Conservation (phyloP, 495 filamentous ascomycete species). For the Talaromyces adpressus region DNA sequence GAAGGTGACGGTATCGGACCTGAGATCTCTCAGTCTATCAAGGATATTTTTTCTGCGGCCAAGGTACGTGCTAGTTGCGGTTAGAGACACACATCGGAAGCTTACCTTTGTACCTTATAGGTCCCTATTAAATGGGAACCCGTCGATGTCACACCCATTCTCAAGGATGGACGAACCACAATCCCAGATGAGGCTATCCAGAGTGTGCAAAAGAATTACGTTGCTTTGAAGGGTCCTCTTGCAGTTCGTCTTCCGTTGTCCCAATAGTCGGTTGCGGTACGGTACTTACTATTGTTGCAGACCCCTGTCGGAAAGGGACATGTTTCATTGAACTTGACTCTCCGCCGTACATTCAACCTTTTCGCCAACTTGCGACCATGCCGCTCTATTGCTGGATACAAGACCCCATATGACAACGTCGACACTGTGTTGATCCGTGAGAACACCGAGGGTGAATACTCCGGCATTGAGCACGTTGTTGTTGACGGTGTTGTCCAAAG, state of each 20-base stretch:
- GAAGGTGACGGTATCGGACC: constrained; percentile 98
- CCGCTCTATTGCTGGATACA: constrained; percentile 92
- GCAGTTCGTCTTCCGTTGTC: constrained; percentile 55
- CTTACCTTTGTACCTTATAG: constrained; percentile 44
- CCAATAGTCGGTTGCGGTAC: background rate
- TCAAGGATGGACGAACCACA: constrained; percentile 88
- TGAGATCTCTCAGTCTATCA: constrained; percentile 94
- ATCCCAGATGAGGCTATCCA: constrained; percentile 87
- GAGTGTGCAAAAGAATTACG: constrained; percentile 85
- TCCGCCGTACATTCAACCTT: constrained; percentile 98
- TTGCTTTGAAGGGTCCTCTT: constrained; percentile 94
- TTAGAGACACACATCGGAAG: constrained; percentile 9
- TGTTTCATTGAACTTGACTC: constrained; percentile 96
- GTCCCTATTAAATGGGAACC: constrained; percentile 94
- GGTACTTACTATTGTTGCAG: constrained; percentile 33
- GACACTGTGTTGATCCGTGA: constrained; percentile 97
- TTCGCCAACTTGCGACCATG: constrained; percentile 98
- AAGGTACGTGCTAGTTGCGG: constrained; percentile 49
- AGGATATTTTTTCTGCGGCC: constrained; percentile 94
- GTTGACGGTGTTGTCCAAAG: constrained; percentile 96
- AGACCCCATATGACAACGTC: constrained; percentile 97
- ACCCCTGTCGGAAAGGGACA: constrained; percentile 98
- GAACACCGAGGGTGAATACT: constrained; percentile 99
- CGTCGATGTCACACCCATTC: constrained; percentile 85
- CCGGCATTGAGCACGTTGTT: constrained; percentile 97